Evolutionary conservation across 768 basidiomycete genomes (phyloP).

Genomic region (Phaffia tasmanica): DNA sequence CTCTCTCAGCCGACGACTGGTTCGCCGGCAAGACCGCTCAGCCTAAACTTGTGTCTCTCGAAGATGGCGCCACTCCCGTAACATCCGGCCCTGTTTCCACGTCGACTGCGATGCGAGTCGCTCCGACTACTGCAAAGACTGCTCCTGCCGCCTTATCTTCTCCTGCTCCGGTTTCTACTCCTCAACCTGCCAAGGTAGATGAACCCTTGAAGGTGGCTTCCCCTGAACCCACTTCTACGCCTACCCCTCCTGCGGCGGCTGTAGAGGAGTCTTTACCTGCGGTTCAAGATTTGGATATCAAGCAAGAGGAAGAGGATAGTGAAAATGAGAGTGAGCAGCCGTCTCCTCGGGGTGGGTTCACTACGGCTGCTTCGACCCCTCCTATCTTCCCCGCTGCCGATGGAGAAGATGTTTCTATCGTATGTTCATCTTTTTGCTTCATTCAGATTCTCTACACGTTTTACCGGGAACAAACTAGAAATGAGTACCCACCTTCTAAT

Average conservation of each 20-base stretch:
- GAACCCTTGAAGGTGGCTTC: constrained; percentile 7
- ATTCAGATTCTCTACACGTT: neutral
- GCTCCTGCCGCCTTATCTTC: constrained; percentile 35
- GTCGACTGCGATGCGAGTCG: constrained; percentile 25
- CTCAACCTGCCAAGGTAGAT: constrained; percentile 21
- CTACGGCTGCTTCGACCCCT: too few species aligned
- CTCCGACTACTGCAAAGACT: constrained; percentile 28
- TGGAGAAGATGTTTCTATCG: neutral
- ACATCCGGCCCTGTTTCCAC: constrained; percentile 36
- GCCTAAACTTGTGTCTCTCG: constrained; percentile 69
- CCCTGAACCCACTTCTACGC: constrained; percentile 20
- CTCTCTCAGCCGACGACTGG: constrained; percentile 71
- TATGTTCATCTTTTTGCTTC: neutral
- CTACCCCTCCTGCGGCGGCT: constrained; percentile 15
- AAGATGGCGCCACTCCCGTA: constrained; percentile 47
- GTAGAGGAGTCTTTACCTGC: constrained; percentile 25
- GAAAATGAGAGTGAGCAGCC: constrained; percentile 10
- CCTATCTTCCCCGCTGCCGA: neutral
- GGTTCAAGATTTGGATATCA: constrained; percentile 19
- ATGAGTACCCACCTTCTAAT: neutral
- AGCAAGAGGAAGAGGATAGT: constrained; percentile 18
- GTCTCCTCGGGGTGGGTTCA: neutral
- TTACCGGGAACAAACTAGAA: too few species aligned
- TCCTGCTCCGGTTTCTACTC: constrained; percentile 36
- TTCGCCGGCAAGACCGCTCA: constrained; percentile 67